phyloP scores from a whole-genome alignment of 805 yeast species.

The Candida coquimbonensis region DNA sequence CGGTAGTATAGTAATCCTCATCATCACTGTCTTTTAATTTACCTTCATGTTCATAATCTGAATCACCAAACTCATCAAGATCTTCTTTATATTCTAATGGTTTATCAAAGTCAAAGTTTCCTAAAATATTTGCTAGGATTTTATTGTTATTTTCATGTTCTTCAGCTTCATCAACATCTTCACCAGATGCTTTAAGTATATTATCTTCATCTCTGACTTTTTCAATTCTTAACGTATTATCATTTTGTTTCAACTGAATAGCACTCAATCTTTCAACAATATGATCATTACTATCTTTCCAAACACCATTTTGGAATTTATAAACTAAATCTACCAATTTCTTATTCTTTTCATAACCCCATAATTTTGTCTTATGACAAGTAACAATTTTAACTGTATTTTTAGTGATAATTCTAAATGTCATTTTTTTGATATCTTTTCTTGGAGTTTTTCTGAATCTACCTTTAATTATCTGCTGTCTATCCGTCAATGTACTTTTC shows the following conservation, averaged over 20 bases:
- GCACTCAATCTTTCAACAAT: slow-evolving; percentile 52
- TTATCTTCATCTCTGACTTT: slow-evolving; percentile 14
- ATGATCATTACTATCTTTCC: slow-evolving; percentile 79
- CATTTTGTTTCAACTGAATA: slow-evolving; percentile 13
- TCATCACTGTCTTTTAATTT: slow-evolving; percentile 25
- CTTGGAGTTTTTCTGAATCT: slow-evolving; percentile 54
- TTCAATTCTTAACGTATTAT: slow-evolving; percentile 10
- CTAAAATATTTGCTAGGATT: slow-evolving; percentile 42
- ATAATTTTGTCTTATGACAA: slow-evolving; percentile 68
- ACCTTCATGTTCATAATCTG: slow-evolving; percentile 42
- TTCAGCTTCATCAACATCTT: slow-evolving; percentile 26
- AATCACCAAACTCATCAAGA: slow-evolving; percentile 33
- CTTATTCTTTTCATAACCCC: slow-evolving; percentile 82
- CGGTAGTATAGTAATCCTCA: slow-evolving; percentile 12
- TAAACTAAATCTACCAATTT: slow-evolving; percentile 54
- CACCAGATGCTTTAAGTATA: slow-evolving; percentile 23
- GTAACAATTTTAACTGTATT: slow-evolving; percentile 51
- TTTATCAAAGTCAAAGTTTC: slow-evolving; percentile 44
- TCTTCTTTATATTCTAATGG: slow-evolving; percentile 36
- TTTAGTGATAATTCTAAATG: slow-evolving; percentile 57
- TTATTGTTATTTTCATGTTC: slow-evolving; percentile 39
- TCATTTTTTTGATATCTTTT: slow-evolving; percentile 42
- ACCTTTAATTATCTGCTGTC: slow-evolving; percentile 44
- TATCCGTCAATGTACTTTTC: slow-evolving; percentile 34
- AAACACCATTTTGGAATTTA: slow-evolving; percentile 54